These are phyloP conservation scores for Saccharomycopsis javanensis DNA, from an alignment of 805 yeast genomes.

Conservation along the genomic window DNA sequence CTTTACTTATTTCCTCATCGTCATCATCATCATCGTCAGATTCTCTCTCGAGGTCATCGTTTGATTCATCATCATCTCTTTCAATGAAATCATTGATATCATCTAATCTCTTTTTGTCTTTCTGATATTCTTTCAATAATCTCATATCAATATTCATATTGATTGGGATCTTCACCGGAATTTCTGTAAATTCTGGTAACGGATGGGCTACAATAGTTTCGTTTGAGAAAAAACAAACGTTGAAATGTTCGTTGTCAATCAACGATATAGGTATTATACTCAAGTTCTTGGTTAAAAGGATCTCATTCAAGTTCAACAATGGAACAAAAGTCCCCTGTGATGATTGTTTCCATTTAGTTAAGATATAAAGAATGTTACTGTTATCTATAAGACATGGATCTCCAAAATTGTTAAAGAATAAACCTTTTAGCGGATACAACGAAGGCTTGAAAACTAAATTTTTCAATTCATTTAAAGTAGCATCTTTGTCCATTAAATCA, in stretches of 20 bases:
- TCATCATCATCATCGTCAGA: slow-evolving; percentile 17
- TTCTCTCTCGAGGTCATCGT: slow-evolving; percentile 18
- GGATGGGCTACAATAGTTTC: slow-evolving; percentile 43
- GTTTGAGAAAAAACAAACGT: slow-evolving; percentile 53
- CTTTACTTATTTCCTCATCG: slow-evolving; percentile 21
- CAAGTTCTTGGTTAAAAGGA: slow-evolving; percentile 39
- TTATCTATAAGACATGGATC: slow-evolving; percentile 86
- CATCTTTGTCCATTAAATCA: slow-evolving; percentile 18
- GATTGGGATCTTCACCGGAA: slow-evolving; percentile 63
- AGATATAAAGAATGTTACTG: slow-evolving; percentile 59
- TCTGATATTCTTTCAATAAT: slow-evolving; percentile 25
- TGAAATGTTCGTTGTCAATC: slow-evolving; percentile 49
- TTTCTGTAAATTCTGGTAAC: slow-evolving; percentile 70
- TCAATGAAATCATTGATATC: slow-evolving; percentile 24
- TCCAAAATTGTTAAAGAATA: slow-evolving; percentile 81
- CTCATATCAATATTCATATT: slow-evolving; percentile 26
- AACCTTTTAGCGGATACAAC: slow-evolving; percentile 39
- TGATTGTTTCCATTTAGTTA: slow-evolving; percentile 70
- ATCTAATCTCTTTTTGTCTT: slow-evolving; percentile 24
- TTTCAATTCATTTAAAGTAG: background rate
- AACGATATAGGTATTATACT: slow-evolving; percentile 77
- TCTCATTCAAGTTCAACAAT: slow-evolving; percentile 47
- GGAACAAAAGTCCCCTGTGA: slow-evolving; percentile 85
- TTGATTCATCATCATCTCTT: slow-evolving; percentile 22
- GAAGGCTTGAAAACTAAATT: slow-evolving; percentile 7